A percentile compares a stretch with the other conserved stretches of the same genome.
phyloP scores from a whole-genome alignment of 257 asterid species.

The Fraxinus quadrangulata region DNA sequence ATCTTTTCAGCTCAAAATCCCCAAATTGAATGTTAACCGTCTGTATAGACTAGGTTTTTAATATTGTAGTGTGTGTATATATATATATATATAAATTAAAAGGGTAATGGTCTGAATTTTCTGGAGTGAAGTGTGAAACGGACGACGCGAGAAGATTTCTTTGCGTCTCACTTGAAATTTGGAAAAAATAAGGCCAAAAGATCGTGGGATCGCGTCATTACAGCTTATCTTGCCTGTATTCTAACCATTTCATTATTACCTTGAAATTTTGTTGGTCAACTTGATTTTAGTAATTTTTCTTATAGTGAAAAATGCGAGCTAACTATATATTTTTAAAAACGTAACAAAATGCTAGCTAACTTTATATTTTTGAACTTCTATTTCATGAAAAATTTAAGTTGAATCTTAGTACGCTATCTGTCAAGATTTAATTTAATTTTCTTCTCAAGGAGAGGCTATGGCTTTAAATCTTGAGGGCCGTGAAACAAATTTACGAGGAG shows the following conservation, averaged over 20 bases:
- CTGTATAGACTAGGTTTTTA: background rate
- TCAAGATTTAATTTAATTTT: too few species aligned
- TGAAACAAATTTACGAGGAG: too few species aligned
- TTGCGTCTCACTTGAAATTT: background rate
- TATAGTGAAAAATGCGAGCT: too few species aligned
- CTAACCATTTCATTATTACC: background rate
- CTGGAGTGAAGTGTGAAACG: background rate
- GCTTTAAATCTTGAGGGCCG: too few species aligned
- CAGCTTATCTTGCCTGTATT: background rate
- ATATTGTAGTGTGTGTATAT: background rate
- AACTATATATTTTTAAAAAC: too few species aligned
- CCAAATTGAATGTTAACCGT: background rate
- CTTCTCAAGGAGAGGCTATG: too few species aligned
- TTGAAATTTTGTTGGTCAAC: too few species aligned
- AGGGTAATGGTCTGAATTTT: background rate
- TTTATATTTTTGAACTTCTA: too few species aligned
- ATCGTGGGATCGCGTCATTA: background rate
- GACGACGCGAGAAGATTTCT: background rate
- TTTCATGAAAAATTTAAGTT: too few species aligned
- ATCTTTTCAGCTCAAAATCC: conserved; percentile 10
- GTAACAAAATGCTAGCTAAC: too few species aligned
- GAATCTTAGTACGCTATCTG: too few species aligned
- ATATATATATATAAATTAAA: background rate
- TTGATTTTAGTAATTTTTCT: too few species aligned
- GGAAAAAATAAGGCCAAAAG: background rate